Conservation (phyloP, 2,329 filamentous ascomycete species). For the Penicillium freii region DNA sequence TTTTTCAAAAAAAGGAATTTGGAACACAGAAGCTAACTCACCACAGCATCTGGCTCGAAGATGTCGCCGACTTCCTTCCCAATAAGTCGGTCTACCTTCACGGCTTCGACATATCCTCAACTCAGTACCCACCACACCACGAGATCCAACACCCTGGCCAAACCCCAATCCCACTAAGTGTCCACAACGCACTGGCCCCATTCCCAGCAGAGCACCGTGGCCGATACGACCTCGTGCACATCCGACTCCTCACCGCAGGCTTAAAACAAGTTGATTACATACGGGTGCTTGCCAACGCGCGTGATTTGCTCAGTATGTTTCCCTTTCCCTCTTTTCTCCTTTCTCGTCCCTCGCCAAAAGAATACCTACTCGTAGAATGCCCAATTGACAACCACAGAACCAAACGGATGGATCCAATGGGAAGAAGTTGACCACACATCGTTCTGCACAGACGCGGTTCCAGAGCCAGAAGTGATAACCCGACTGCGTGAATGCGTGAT, state of each 20-base stretch:
- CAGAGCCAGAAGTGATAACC: conserved; percentile 9
- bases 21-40: neutral
- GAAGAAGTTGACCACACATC: conserved; percentile 24
- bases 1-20: no score
- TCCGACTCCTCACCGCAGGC: conserved; percentile 29
- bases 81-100: conserved; percentile 19
- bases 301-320: conserved; percentile 28
- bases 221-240: conserved; percentile 34
- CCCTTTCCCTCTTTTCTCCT: no score
- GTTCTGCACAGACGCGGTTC: conserved; percentile 15
- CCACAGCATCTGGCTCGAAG: conserved; percentile 28
- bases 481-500: conserved; percentile 10
- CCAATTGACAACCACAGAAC: conserved; percentile 15
- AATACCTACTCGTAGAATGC: neutral
- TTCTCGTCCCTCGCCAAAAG: neutral
- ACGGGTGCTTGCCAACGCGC: conserved; percentile 25
- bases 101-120: conserved; percentile 34
- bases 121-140: conserved; percentile 25
- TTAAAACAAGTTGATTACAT: conserved; percentile 25
- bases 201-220: conserved; percentile 28
- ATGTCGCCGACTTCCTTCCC: conserved; percentile 9
- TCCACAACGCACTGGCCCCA: conserved; percentile 28
- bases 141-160: conserved; percentile 15
- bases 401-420: conserved; percentile 31
- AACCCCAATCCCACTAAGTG: conserved; percentile 6